These are phyloP conservation scores for Croton setiger DNA, from an alignment of 441 rosid genomes.

Conservation along the genomic window DNA sequence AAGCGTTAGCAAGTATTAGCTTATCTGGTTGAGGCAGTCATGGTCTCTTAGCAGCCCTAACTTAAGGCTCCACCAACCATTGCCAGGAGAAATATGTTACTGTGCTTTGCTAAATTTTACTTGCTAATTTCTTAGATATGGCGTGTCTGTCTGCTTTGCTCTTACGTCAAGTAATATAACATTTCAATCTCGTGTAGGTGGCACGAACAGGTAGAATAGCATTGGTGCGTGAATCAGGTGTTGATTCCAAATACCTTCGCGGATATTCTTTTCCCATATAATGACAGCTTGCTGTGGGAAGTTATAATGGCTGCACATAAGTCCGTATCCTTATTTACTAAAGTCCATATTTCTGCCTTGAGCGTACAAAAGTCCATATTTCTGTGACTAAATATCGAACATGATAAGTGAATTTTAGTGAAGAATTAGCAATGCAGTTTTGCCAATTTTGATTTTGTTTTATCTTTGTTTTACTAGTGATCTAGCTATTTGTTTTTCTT, in stretches of 20 bases:
- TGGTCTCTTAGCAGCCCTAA: not conserved
- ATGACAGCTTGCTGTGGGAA: not conserved
- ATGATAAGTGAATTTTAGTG: not conserved
- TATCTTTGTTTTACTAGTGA: no score
- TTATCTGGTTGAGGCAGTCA: not conserved
- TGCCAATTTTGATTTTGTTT: not conserved
- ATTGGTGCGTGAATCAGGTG: constrained; percentile 80
- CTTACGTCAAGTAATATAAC: not conserved
- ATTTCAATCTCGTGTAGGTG: constrained; percentile 41
- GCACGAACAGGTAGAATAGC: constrained; percentile 93
- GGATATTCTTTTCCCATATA: constrained; percentile 76
- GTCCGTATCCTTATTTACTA: no score
- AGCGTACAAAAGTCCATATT: not conserved
- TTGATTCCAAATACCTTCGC: constrained; percentile 77
- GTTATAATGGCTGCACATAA: no score
- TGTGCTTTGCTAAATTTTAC: not conserved
- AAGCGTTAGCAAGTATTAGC: not conserved
- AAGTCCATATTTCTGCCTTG: not conserved
- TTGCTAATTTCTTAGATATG: not conserved
- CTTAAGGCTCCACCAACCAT: not conserved
- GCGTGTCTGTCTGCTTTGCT: not conserved
- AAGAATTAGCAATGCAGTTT: not conserved
- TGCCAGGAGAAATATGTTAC: not conserved
- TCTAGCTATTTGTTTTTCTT: not conserved
- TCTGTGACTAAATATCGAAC: not conserved